phyloP scores from a whole-genome alignment of 163 green algal genomes.

The Chlamydomonas reinhardtii region DNA sequence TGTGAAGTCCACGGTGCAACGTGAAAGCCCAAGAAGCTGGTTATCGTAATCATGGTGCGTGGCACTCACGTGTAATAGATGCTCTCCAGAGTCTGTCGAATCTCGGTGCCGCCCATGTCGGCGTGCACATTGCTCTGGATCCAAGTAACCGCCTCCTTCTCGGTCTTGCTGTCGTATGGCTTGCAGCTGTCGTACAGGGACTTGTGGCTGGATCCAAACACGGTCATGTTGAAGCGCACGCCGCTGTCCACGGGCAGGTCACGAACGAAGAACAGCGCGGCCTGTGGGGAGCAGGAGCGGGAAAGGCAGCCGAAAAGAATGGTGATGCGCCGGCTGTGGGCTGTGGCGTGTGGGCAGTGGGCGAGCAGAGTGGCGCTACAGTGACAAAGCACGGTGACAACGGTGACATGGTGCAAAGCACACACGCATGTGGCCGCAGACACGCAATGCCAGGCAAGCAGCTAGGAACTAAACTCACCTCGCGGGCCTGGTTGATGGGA shows the following conservation, averaged over 20 bases:
- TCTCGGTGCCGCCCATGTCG: conserved; percentile 57
- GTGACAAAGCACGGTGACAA: too few species aligned
- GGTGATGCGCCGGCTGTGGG: too few species aligned
- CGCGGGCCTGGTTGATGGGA: conserved; percentile 31
- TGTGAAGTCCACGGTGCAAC: too few species aligned
- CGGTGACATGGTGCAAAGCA: too few species aligned
- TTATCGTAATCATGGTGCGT: too few species aligned
- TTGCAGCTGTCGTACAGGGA: conserved; percentile 20
- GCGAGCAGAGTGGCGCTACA: too few species aligned
- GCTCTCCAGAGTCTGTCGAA: conserved; percentile 28
- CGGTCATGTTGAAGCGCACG: conserved; percentile 53
- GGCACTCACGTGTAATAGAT: conserved; percentile 29
- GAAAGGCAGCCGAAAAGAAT: too few species aligned
- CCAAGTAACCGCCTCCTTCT: conserved; percentile 46
- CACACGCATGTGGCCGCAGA: too few species aligned
- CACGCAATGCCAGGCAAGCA: too few species aligned
- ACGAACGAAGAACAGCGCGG: conserved; percentile 56
- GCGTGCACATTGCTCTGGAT: conserved; percentile 45
- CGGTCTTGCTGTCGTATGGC: conserved; percentile 9
- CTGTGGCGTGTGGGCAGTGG: too few species aligned
- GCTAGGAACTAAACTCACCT: too few species aligned
- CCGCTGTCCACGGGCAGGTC: conserved; percentile 47
- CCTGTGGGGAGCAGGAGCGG: neutral
- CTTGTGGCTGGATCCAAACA: conserved; percentile 44
- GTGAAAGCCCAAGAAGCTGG: too few species aligned